Conservation (phyloP, 164 flowering plant species). For the Vitis labrusca region DNA sequence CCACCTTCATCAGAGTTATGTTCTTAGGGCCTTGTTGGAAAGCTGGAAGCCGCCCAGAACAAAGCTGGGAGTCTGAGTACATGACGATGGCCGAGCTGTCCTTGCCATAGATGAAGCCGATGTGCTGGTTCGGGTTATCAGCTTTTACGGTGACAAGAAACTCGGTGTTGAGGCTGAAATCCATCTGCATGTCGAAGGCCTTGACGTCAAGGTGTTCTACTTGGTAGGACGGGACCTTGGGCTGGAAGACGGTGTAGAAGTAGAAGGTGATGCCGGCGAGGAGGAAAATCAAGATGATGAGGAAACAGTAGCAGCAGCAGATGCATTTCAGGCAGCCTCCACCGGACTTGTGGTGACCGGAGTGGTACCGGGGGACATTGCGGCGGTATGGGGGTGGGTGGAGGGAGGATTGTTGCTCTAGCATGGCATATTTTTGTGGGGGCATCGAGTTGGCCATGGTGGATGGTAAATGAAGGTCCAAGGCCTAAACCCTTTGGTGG, state of each 20-base stretch:
- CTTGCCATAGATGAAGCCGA: slow-evolving; percentile 45
- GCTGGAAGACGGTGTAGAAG: slow-evolving; percentile 27
- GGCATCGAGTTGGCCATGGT: slow-evolving; percentile 6
- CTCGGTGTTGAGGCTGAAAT: slow-evolving; percentile 45
- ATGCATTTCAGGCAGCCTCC: slow-evolving; percentile 38
- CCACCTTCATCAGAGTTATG: slow-evolving; percentile 33
- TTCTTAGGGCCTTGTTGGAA: slow-evolving; percentile 52
- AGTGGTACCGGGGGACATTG: slow-evolving; percentile 44
- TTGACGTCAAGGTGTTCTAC: slow-evolving; percentile 33
- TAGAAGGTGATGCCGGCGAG: slow-evolving; percentile 8
- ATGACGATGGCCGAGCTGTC: slow-evolving; percentile 31
- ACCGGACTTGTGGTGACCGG: slow-evolving; percentile 9
- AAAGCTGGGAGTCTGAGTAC: slow-evolving; percentile 33
- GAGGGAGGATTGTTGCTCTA: slow-evolving; percentile 19
- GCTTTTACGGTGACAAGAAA: slow-evolving; percentile 43
- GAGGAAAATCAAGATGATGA: slow-evolving; percentile 34
- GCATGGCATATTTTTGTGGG: slow-evolving; percentile 46
- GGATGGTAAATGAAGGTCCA: background rate
- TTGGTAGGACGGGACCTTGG: slow-evolving; percentile 46
- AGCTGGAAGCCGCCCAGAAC: slow-evolving; percentile 53
- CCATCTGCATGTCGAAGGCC: slow-evolving; percentile 35
- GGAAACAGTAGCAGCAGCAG: slow-evolving; percentile 48
- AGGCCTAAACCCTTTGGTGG: slow-evolving; percentile 9
- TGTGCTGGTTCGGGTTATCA: slow-evolving; percentile 51
- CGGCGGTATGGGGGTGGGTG: slow-evolving; percentile 61